These are phyloP conservation scores for Pythium brachiatum DNA, from an alignment of 352 stramenopile genomes.

Conservation along the genomic window DNA sequence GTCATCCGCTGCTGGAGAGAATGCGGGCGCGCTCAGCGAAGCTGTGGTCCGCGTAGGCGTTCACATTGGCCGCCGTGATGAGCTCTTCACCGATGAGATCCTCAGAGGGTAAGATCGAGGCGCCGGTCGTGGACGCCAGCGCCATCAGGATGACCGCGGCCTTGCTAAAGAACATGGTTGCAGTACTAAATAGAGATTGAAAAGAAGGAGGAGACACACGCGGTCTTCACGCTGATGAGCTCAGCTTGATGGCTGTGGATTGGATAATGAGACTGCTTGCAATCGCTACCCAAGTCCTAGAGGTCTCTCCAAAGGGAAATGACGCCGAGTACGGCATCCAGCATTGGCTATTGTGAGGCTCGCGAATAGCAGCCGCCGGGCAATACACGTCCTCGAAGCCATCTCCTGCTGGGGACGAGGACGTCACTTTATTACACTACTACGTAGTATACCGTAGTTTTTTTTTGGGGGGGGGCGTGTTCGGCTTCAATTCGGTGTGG, in stretches of 20 bases:
- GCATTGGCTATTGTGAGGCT: too few species aligned
- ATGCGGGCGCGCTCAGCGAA: constrained; percentile 6
- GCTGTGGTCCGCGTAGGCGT: constrained; percentile 4
- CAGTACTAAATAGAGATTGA: neutral
- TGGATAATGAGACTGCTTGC: neutral
- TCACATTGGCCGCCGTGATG: neutral
- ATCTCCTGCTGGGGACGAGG: neutral
- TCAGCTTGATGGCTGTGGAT: neutral
- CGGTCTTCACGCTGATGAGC: too few species aligned
- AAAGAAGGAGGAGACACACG: neutral
- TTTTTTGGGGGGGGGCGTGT: too few species aligned
- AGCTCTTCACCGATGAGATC: constrained; percentile 8
- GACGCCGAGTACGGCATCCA: too few species aligned
- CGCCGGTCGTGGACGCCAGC: neutral
- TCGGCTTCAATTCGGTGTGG: too few species aligned
- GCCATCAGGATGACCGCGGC: neutral
- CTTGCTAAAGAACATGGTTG: constrained; percentile 8
- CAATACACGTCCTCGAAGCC: neutral
- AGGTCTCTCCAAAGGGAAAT: too few species aligned
- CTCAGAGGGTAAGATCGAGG: constrained; percentile 5
- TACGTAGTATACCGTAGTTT: too few species aligned
- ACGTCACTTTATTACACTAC: too few species aligned
- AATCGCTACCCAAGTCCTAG: too few species aligned
- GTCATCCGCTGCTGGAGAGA: neutral
- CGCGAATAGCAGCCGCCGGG: too few species aligned